A percentile compares a stretch with the other conserved stretches of the same genome.
Conservation (phyloP, 352 stramenopile genomes). For the Globisporangium orthogonon region DNA sequence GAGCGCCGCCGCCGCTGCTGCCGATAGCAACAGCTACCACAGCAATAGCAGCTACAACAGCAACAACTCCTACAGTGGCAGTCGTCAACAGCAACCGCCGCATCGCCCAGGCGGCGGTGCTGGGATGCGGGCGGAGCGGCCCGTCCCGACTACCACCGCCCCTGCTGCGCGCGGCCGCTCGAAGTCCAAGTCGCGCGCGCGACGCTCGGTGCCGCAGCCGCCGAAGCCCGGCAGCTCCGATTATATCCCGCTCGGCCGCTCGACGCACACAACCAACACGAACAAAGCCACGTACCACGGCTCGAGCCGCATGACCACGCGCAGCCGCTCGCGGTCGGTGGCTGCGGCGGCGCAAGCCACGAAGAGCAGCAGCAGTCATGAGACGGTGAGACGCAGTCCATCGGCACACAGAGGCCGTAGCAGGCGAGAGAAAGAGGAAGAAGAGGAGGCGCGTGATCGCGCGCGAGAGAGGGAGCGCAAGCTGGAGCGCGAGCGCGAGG, state of each 20-base stretch:
- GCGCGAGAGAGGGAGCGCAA: slow-evolving; percentile 3
- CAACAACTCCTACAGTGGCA: neutral
- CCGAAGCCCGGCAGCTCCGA: slow-evolving; percentile 25
- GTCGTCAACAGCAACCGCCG: slow-evolving; percentile 1
- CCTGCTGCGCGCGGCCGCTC: slow-evolving; percentile 26
- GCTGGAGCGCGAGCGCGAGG: slow-evolving; percentile 7
- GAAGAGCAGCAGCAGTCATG: neutral
- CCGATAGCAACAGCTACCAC: neutral
- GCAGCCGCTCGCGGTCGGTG: slow-evolving; percentile 24
- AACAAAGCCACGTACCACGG: slow-evolving; percentile 19
- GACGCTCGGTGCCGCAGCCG: slow-evolving; percentile 12
- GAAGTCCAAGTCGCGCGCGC: slow-evolving; percentile 55
- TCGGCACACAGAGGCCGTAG: neutral
- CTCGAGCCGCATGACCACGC: slow-evolving; percentile 9
- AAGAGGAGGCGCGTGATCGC: neutral
- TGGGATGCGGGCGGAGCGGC: neutral
- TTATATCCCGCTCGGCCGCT: slow-evolving; percentile 41
- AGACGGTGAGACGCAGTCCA: neutral
- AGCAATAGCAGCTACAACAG: neutral
- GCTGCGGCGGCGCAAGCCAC: neutral
- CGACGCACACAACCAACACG: slow-evolving; percentile 17
- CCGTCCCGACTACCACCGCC: neutral
- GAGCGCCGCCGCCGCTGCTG: neutral
- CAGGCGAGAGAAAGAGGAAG: neutral
- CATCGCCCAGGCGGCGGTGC: neutral